Percentiles rank a stretch among this genome's conserved stretches.
phyloP scores from a whole-genome alignment of 768 basidiomycete species.

The Holtermanniella nyarrowii region DNA sequence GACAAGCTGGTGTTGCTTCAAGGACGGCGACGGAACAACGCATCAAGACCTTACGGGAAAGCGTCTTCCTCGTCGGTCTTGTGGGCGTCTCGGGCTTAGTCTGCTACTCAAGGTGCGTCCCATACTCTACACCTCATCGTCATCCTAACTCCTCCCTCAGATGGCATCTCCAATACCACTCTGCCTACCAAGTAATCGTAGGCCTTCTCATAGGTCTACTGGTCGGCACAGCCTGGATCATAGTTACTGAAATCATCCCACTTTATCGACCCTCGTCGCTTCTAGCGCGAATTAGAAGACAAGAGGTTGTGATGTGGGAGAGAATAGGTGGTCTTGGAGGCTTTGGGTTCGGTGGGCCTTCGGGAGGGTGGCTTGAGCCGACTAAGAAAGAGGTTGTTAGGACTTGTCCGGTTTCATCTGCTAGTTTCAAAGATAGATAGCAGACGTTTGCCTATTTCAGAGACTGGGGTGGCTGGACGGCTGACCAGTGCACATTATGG shows the following conservation, averaged over 20 bases:
- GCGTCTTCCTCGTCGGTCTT: slow-evolving; percentile 21
- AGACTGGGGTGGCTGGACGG: no score
- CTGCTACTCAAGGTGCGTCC: slow-evolving; percentile 32
- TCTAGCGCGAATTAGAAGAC: slow-evolving; percentile 5
- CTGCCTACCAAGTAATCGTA: slow-evolving; percentile 26
- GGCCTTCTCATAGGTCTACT: slow-evolving; percentile 20
- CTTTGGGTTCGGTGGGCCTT: slow-evolving; percentile 19
- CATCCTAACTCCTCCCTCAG: slow-evolving; percentile 1
- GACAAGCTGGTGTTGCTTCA: background rate
- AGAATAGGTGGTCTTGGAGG: slow-evolving; percentile 26
- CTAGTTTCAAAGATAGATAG: no score
- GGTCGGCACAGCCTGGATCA: slow-evolving; percentile 15
- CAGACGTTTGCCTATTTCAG: no score
- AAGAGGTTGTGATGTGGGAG: slow-evolving; percentile 15
- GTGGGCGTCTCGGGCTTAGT: slow-evolving; percentile 26
- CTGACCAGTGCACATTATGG: no score
- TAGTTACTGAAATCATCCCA: slow-evolving; percentile 22
- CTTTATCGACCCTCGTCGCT: slow-evolving; percentile 16
- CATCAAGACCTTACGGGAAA: slow-evolving; percentile 6
- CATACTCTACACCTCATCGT: background rate
- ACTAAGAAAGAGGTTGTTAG: no score
- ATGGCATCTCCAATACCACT: slow-evolving; percentile 35
- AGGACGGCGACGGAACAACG: background rate
- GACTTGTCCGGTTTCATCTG: no score
- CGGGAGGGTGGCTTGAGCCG: slow-evolving; percentile 28